phyloP scores from a whole-genome alignment of 768 basidiomycete species.

The Dentipellis sp. region DNA sequence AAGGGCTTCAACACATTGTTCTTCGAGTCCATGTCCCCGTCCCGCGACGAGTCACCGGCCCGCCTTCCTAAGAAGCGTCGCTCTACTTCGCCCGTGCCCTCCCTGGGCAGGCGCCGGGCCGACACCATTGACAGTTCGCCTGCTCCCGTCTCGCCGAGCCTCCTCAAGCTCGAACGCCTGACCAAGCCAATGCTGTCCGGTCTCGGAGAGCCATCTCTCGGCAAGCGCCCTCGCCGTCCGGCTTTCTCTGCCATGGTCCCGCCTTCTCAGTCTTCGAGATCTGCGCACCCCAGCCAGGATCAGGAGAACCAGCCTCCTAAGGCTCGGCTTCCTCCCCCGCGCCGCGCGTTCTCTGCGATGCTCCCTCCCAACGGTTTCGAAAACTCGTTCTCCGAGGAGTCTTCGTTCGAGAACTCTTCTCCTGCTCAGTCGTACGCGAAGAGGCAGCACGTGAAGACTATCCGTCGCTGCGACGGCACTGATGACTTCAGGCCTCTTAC shows the following conservation, averaged over 20 bases:
- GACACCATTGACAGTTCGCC: conserved; percentile 25
- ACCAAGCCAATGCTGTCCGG: conserved; percentile 45
- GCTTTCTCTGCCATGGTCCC: conserved; percentile 55
- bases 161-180: conserved; percentile 35
- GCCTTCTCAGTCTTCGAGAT: conserved; percentile 26
- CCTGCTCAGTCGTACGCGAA: conserved; percentile 76
- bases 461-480: conserved; percentile 72
- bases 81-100: conserved; percentile 21
- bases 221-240: conserved; percentile 56
- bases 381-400: conserved; percentile 34
- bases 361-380: conserved; percentile 28
- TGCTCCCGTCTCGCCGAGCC: conserved; percentile 40
- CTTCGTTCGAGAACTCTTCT: conserved; percentile 54
- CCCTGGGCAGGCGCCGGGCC: conserved; percentile 10
- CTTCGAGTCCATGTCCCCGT: conserved; percentile 44
- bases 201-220: conserved; percentile 43
- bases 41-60: conserved; percentile 21
- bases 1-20: conserved; percentile 47
- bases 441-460: conserved; percentile 68
- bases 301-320: conserved; percentile 6
- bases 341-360: conserved; percentile 73
- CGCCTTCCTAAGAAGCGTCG: conserved; percentile 27
- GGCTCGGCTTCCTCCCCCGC: conserved; percentile 34
- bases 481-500: conserved; percentile 72
- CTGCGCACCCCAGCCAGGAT: conserved; percentile 1